Percentiles rank a stretch among this genome's conserved stretches.
Evolutionary conservation across 768 basidiomycete species (phyloP).

Genomic region (Termitomyces sp.): DNA sequence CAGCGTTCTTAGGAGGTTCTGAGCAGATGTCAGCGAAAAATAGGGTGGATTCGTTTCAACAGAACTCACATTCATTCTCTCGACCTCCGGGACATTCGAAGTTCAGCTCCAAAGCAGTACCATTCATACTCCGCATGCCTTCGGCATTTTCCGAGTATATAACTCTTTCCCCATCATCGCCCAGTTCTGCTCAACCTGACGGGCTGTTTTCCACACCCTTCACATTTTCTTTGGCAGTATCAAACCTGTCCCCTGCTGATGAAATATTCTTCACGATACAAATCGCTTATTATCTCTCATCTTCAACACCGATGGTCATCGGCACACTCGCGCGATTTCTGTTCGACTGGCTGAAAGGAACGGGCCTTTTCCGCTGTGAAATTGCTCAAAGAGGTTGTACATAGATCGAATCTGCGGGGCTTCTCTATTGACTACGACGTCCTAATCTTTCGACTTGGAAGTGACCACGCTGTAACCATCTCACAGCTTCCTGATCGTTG

Average conservation of each 20-base stretch:
- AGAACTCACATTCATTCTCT: slow-evolving; percentile 41
- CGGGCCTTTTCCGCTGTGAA: background rate
- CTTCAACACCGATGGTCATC: background rate
- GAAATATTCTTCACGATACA: too few relatives aligned
- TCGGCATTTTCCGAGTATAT: slow-evolving; percentile 10
- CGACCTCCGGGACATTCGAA: slow-evolving; percentile 17
- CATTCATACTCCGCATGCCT: slow-evolving; percentile 12
- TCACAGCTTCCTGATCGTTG: background rate
- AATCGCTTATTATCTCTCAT: background rate
- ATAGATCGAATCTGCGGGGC: background rate
- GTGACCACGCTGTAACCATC: too few relatives aligned
- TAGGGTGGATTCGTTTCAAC: slow-evolving; percentile 19
- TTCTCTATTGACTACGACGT: too few relatives aligned
- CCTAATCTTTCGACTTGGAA: background rate
- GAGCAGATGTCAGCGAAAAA: slow-evolving; percentile 5
- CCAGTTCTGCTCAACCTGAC: background rate
- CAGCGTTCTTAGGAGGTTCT: slow-evolving; percentile 90
- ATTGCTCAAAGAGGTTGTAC: too few relatives aligned
- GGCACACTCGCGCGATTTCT: background rate
- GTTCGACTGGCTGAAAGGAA: background rate
- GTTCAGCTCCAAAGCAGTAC: slow-evolving; percentile 14
- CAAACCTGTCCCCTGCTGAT: background rate
- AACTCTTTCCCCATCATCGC: background rate
- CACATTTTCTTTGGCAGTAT: background rate
- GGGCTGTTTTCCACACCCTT: background rate